A percentile compares a stretch with the other conserved stretches of the same genome.
Conservation (phyloP, 345 rosid species). For the Eucalyptus paniculata region DNA sequence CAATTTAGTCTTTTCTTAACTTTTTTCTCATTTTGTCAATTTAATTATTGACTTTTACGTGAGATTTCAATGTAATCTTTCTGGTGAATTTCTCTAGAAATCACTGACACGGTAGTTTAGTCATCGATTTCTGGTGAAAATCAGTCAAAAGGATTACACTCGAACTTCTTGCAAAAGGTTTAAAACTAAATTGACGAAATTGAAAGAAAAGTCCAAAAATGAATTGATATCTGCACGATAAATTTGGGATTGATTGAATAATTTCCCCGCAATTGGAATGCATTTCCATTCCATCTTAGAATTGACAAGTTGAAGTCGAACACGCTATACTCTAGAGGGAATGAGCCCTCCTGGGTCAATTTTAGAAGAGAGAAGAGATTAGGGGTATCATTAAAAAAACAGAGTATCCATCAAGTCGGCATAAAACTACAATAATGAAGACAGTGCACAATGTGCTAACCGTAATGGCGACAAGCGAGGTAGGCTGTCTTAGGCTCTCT, state of each 20-base stretch:
- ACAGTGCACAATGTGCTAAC: not conserved
- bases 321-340: not conserved
- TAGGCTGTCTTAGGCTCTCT: not conserved
- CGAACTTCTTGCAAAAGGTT: not conserved
- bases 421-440: not conserved
- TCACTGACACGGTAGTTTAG: accelerated
- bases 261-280: not conserved
- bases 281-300: not conserved
- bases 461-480: not conserved
- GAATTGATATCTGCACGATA: accelerated
- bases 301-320: not conserved
- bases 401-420: not conserved
- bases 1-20: not conserved
- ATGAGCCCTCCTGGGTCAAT: not conserved
- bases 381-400: not conserved
- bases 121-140: accelerated
- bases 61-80: not conserved
- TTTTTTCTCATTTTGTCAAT: not conserved
- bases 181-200: not conserved
- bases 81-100: accelerated
- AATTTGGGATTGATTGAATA: not conserved
- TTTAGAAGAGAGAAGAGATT: not conserved
- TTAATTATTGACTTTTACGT: not conserved
- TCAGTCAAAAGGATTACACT: accelerated
- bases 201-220: not conserved